Evolutionary conservation across 1,139 yeast genomes (phyloP).

Genomic region (Suhomyces terraborum): DNA sequence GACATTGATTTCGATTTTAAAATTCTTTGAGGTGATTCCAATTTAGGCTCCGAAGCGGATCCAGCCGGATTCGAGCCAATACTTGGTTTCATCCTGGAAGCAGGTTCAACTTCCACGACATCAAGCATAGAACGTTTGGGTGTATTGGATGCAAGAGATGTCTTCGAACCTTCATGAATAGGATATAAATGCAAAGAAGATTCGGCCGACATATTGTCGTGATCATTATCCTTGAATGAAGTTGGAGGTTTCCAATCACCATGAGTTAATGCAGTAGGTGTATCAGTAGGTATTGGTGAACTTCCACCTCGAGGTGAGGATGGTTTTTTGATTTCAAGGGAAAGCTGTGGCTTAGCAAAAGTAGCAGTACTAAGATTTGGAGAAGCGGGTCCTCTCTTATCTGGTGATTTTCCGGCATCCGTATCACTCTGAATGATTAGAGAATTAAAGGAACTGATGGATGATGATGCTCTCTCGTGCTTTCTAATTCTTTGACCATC

Average conservation of each 20-base stretch:
- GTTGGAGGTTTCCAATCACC: conserved; percentile 9
- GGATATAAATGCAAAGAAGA: conserved; percentile 14
- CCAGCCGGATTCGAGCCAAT: conserved; percentile 14
- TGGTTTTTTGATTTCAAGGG: not conserved
- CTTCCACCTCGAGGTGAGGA: conserved; percentile 3
- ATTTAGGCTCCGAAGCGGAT: conserved; percentile 13
- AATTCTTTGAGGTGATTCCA: conserved; percentile 9
- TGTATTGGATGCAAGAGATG: conserved; percentile 3
- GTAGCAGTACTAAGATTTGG: not conserved
- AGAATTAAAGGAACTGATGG: conserved; percentile 29
- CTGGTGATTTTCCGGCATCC: conserved; percentile 8
- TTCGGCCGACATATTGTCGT: conserved; percentile 9
- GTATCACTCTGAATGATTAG: conserved; percentile 14
- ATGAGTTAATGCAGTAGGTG: conserved; percentile 11
- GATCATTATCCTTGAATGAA: conserved; percentile 1
- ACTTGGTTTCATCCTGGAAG: not conserved
- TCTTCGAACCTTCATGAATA: conserved; percentile 13
- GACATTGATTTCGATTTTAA: conserved; percentile 10
- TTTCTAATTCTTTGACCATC: conserved; percentile 25
- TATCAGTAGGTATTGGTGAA: conserved; percentile 12
- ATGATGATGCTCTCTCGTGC: conserved; percentile 28
- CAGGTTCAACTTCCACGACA: conserved; percentile 11
- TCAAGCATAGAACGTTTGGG: conserved; percentile 22
- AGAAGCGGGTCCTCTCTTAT: conserved; percentile 8
- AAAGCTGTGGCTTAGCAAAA: conserved; percentile 1